Conservation (phyloP, 768 basidiomycete species). For the Xanthoconium purpureum region DNA sequence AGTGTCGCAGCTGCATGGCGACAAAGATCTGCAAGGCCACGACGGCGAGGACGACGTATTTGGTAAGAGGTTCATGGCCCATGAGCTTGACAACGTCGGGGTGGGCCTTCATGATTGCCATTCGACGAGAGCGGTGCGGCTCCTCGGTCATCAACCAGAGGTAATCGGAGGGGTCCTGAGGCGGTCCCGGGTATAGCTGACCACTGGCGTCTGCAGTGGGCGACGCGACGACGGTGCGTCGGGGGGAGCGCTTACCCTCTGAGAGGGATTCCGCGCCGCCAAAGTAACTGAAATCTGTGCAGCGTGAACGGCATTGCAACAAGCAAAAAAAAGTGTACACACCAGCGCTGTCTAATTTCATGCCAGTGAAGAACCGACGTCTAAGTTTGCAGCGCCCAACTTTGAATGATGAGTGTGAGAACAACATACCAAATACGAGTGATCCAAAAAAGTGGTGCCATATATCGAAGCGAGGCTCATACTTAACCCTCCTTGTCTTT, state of each 20-base stretch:
- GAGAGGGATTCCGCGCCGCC: slow-evolving; percentile 79
- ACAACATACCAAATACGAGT: slow-evolving; percentile 22
- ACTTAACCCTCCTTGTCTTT: not conserved
- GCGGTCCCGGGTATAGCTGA: slow-evolving; percentile 45
- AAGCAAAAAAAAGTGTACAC: not conserved
- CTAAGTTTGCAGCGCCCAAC: not conserved
- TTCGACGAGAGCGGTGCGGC: slow-evolving; percentile 85
- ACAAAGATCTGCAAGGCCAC: slow-evolving; percentile 69
- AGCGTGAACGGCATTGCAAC: not conserved
- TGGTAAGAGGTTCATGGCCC: slow-evolving; percentile 91
- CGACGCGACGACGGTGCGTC: slow-evolving; percentile 47
- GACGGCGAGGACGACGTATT: slow-evolving; percentile 83
- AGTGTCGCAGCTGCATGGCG: slow-evolving; percentile 65
- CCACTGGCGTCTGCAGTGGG: slow-evolving; percentile 41
- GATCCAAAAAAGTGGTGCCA: slow-evolving; percentile 30
- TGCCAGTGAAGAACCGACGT: not conserved
- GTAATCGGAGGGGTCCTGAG: slow-evolving; percentile 81
- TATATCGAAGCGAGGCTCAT: not conserved
- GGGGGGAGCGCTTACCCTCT: slow-evolving; percentile 51
- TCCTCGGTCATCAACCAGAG: slow-evolving; percentile 98
- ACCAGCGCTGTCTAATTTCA: slow-evolving; percentile 24
- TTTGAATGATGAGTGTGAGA: slow-evolving; percentile 22
- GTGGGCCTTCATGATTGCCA: slow-evolving; percentile 90
- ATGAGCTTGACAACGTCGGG: slow-evolving; percentile 96
- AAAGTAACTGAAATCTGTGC: slow-evolving; percentile 70